Evolutionary conservation across 371 early-diverging fungal genomes (phyloP), one percentile per base, ranked within the genome.

Genomic region (Ecytonucleospora hepatopenaei): DNA sequence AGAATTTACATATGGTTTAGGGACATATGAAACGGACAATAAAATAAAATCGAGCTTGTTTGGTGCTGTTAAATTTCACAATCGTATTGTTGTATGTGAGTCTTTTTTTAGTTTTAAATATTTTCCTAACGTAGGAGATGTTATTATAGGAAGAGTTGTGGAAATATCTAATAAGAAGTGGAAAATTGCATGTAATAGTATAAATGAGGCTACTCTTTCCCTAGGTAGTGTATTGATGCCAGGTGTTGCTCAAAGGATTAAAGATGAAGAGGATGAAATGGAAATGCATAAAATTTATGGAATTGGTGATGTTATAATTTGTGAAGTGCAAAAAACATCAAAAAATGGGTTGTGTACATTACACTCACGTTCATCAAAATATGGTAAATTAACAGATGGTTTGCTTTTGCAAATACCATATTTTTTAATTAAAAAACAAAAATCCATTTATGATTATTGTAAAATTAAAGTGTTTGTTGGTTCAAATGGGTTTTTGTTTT

Each of bases 231-330:
- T 97, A 68, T 91, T 90, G 78, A 80, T 97, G 51, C 94, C 94
- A 1, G 96, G 95, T 32, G 93, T 91, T 23, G 87, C 92, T 28
- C 93, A 92, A 80, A 82, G 96, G 69, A 85, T 96, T 76, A 93
- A 94, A 82, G 87, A 87, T 46, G 98, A 94, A 76, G 85, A 87
- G 0, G 97, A 98, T 80, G 96, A 96, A 76, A 84, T 96, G 62
- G 89, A 90, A 74, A 98, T 98, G 95, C 84, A 92, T 57, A 83
- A 84, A 27, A 92, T 90, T 74, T 92, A 94, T 79, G 80, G 86
- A 40, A 92, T 94, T 62, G 93, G 93, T 2, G 94, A 96, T 81
- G 71, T 94, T 59, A 76, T 97, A 15, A 90, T 91, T 77, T 92
- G 94, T 53, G 97, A 97, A 78, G 89, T 94, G 3, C 95, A 94